A percentile compares a stretch with the other conserved stretches of the same genome.
These are phyloP conservation scores for Fomitopsis serialis DNA, from an alignment of 768 basidiomycete species.

Conservation along the genomic window DNA sequence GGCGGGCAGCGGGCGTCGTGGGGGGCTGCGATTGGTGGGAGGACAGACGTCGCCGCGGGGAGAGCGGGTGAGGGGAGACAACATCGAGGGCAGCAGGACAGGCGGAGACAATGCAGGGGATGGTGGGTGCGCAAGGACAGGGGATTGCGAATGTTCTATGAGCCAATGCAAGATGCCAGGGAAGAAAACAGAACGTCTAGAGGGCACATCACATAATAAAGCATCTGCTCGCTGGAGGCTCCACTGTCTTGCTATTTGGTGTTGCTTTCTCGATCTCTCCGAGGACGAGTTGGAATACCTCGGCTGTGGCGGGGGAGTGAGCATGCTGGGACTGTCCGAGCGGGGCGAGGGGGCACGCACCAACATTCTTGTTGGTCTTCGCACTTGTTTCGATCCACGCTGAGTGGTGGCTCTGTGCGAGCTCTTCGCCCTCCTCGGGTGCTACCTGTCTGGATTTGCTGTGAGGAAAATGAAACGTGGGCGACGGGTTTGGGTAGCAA, in stretches of 20 bases:
- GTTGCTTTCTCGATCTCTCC: constrained; percentile 77
- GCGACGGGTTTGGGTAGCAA: constrained; percentile 14
- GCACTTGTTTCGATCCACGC: constrained; percentile 89
- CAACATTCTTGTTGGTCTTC: constrained; percentile 80
- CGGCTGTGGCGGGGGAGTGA: constrained; percentile 38
- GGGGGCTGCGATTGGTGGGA: constrained; percentile 1
- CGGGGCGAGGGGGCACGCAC: constrained; percentile 43
- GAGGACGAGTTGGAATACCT: constrained; percentile 81
- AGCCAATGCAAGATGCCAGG: constrained; percentile 4
- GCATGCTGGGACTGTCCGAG: neutral
- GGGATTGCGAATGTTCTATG: constrained; percentile 12
- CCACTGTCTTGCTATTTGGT: constrained; percentile 42
- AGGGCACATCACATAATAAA: constrained; percentile 47
- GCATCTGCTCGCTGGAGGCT: constrained; percentile 40
- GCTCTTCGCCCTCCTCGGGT: constrained; percentile 62
- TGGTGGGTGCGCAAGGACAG: constrained; percentile 1
- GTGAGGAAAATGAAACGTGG: constrained; percentile 27
- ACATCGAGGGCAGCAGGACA: constrained; percentile 10
- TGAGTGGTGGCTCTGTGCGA: constrained; percentile 68
- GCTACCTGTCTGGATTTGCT: constrained; percentile 62
- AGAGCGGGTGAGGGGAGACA: neutral
- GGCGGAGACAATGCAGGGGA: constrained; percentile 3
- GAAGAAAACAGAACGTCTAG: constrained; percentile 12
- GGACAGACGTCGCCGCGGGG: neutral
- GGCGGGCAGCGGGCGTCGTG: neutral